phyloP scores from a whole-genome alignment of 2,329 filamentous ascomycete species.

The Emmonsia crescens region DNA sequence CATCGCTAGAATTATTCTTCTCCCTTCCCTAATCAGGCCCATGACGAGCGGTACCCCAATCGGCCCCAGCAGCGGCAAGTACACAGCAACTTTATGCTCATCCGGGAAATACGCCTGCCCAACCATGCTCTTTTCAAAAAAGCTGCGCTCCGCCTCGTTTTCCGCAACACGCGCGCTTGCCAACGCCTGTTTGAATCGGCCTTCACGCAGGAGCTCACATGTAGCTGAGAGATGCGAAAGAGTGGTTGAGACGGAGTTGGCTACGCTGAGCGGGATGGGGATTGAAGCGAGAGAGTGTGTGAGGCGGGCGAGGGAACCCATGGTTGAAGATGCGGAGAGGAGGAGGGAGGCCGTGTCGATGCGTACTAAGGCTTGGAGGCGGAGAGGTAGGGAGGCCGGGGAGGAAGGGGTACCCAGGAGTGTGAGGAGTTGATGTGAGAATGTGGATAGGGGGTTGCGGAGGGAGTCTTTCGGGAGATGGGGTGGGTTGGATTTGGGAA shows the following conservation, averaged over 20 bases:
- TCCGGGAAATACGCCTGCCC: constrained; percentile 97
- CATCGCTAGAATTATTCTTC: constrained; percentile 37
- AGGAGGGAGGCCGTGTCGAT: constrained; percentile 76
- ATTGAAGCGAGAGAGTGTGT: constrained; percentile 78
- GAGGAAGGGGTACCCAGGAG: constrained; percentile 75
- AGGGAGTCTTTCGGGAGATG: constrained; percentile 56
- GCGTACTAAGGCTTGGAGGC: constrained; percentile 74
- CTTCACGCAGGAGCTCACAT: constrained; percentile 57
- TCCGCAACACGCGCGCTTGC: constrained; percentile 76
- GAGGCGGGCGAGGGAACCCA: constrained; percentile 83
- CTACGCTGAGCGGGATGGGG: constrained; percentile 77
- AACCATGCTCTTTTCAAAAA: constrained; percentile 99
- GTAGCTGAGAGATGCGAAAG: constrained; percentile 66
- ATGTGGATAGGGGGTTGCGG: constrained; percentile 72
- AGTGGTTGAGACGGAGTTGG: constrained; percentile 70
- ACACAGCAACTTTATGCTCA: constrained; percentile 95
- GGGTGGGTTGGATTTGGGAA: constrained; percentile 24
- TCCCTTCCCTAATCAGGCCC: constrained; percentile 71
- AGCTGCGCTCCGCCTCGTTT: constrained; percentile 79
- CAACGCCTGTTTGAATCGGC: constrained; percentile 55
- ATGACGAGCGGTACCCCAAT: constrained; percentile 83
- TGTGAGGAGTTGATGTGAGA: constrained; percentile 80
- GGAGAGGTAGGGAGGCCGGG: constrained; percentile 67
- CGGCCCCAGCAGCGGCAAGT: constrained; percentile 80
- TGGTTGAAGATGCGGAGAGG: constrained; percentile 79